Conservation (phyloP, 352 stramenopile species). For the Pythium phragmitis region DNA sequence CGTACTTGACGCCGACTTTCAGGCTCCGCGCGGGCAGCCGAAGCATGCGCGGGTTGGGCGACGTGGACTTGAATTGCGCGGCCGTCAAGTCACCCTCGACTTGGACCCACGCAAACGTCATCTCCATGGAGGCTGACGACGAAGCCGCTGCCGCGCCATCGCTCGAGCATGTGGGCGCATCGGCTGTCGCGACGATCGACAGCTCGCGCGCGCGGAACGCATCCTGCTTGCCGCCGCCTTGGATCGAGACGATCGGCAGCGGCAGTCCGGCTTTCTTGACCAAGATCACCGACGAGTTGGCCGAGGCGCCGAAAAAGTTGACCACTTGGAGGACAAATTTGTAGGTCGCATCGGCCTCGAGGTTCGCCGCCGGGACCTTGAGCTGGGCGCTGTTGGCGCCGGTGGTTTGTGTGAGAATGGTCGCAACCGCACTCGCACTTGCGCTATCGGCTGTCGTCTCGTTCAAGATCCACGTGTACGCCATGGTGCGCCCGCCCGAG, state of each 20-base stretch:
- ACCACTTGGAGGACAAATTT: constrained; percentile 43
- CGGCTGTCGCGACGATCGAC: constrained; percentile 42
- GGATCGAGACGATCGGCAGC: constrained; percentile 55
- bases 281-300: constrained; percentile 41
- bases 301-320: constrained; percentile 51
- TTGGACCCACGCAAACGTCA: constrained; percentile 60
- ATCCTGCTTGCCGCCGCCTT: constrained; percentile 40
- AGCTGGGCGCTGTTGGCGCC: constrained; percentile 41
- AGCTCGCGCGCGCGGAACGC: constrained; percentile 43
- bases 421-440: constrained; percentile 20
- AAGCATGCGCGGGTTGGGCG: constrained; percentile 50
- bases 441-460: constrained; percentile 24
- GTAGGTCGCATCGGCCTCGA: constrained; percentile 45
- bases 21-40: constrained; percentile 49
- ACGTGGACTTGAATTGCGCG: constrained; percentile 49
- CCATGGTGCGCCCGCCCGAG: constrained; percentile 54
- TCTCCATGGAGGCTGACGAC: constrained; percentile 31
- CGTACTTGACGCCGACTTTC: constrained; percentile 52
- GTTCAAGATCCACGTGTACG: constrained; percentile 49
- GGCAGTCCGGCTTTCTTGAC: constrained; percentile 51
- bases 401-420: constrained; percentile 29
- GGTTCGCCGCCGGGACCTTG: constrained; percentile 27
- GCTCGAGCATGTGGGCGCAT: constrained; percentile 39
- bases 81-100: constrained; percentile 38
- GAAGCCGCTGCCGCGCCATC: constrained; percentile 7